phyloP scores from a whole-genome alignment of 2,329 filamentous ascomycete genomes.

The Dactylellina leptospora region DNA sequence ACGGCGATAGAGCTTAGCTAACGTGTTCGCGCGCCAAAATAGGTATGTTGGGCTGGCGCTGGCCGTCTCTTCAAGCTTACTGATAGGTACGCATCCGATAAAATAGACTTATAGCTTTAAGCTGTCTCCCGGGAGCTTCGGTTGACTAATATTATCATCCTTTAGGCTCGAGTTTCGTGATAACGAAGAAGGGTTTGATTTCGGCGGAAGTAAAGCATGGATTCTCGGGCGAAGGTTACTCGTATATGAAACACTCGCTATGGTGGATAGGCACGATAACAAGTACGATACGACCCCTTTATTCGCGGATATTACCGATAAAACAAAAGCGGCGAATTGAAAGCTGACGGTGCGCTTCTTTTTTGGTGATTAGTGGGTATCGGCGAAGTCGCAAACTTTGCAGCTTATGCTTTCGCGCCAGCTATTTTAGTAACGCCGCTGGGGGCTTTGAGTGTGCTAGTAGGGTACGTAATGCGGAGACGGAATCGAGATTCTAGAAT shows the following conservation, averaged over 20 bases:
- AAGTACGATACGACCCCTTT: conserved; percentile 68
- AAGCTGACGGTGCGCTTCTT: conserved; percentile 16
- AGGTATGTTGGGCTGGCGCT: conserved; percentile 80
- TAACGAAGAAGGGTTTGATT: conserved; percentile 97
- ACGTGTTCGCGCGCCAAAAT: conserved; percentile 51
- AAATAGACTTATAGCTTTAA: not conserved
- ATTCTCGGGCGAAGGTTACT: conserved; percentile 95
- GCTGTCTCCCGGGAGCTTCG: conserved; percentile 25
- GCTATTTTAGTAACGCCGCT: conserved; percentile 98
- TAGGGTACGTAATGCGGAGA: conserved; percentile 68
- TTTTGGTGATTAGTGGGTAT: conserved; percentile 78
- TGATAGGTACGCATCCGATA: conserved; percentile 69
- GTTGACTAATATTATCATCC: conserved; percentile 23
- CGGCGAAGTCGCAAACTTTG: conserved; percentile 96
- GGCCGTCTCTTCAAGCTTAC: conserved; percentile 77
- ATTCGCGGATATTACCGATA: not conserved
- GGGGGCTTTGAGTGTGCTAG: conserved; percentile 90
- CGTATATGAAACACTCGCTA: conserved; percentile 90
- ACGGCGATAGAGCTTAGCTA: conserved; percentile 1
- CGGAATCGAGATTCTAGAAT: not conserved
- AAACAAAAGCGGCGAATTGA: not conserved
- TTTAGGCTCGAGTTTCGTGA: conserved; percentile 92
- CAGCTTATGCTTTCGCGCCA: conserved; percentile 95
- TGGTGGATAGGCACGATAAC: conserved; percentile 97
- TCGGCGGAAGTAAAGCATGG: conserved; percentile 90